These are phyloP conservation scores for Saussurea involucrata DNA, from an alignment of 129 eudicot genomes.

Conservation along the genomic window DNA sequence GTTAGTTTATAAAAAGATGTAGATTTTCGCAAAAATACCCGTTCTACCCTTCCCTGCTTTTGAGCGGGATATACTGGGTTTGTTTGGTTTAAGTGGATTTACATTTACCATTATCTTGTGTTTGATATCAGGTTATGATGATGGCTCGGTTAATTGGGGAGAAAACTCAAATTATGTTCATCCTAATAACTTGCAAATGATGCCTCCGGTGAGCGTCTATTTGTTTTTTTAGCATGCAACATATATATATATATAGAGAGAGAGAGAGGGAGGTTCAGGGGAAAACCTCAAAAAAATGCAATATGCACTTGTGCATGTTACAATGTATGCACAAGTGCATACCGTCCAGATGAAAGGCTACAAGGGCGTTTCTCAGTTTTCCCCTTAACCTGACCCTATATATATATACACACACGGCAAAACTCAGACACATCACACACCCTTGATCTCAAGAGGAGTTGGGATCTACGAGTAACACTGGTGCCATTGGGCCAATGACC, in stretches of 20 bases:
- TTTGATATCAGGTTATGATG: constrained; percentile 59
- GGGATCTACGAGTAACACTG: too few species aligned
- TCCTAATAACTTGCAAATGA: constrained; percentile 61
- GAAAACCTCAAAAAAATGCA: too few species aligned
- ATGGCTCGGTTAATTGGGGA: constrained; percentile 62
- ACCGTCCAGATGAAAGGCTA: too few species aligned
- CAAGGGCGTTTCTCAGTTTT: too few species aligned
- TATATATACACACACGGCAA: too few species aligned
- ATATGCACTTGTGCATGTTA: too few species aligned
- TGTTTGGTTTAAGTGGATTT: neutral
- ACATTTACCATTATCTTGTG: neutral
- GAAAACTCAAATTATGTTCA: constrained; percentile 60
- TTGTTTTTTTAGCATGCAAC: neutral
- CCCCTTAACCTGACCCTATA: too few species aligned
- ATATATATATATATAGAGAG: neutral
- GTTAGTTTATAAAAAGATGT: constrained; percentile 28
- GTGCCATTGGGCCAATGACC: neutral
- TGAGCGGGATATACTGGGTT: neutral
- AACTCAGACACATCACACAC: neutral
- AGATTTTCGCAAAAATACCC: neutral
- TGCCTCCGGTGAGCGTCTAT: constrained; percentile 63
- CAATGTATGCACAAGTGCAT: too few species aligned
- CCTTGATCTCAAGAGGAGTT: neutral
- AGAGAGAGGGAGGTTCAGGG: too few species aligned
- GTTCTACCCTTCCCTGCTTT: neutral